Percentiles rank a stretch among this genome's conserved stretches.
phyloP scores from a whole-genome alignment of 2,329 filamentous ascomycete genomes.

The Stachybotrys chartarum region DNA sequence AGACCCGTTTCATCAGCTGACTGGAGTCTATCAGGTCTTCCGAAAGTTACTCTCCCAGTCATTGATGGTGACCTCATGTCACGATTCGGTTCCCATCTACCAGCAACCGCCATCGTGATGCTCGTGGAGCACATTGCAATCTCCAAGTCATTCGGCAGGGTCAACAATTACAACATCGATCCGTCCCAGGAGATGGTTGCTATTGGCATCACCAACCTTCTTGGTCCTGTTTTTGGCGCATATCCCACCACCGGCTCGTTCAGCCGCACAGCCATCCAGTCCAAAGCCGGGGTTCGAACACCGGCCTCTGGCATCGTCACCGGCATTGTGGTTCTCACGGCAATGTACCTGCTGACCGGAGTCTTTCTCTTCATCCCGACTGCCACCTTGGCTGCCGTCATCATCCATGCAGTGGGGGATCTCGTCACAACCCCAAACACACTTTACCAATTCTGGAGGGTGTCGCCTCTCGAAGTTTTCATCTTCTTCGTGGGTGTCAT shows the following conservation, averaged over 20 bases:
- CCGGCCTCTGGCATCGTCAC: conserved; percentile 88
- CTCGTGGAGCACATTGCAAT: conserved; percentile 97
- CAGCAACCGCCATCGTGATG: conserved; percentile 85
- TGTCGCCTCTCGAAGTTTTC: conserved; percentile 81
- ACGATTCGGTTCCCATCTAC: conserved; percentile 64
- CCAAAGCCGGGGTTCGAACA: conserved; percentile 89
- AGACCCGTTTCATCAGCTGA: background rate
- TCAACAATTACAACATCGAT: conserved; percentile 95
- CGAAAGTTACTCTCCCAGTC: conserved; percentile 65
- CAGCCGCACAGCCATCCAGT: conserved; percentile 93
- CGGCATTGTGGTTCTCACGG: conserved; percentile 74
- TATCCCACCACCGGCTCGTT: conserved; percentile 95
- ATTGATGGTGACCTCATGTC: conserved; percentile 61
- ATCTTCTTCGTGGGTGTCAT: conserved; percentile 93
- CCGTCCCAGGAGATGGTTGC: conserved; percentile 94
- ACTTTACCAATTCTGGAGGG: conserved; percentile 90
- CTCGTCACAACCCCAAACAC: conserved; percentile 86
- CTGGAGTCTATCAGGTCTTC: conserved; percentile 51
- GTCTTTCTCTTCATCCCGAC: conserved; percentile 93
- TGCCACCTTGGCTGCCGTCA: conserved; percentile 75
- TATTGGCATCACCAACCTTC: conserved; percentile 82
- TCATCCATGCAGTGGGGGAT: conserved; percentile 93
- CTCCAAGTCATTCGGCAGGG: conserved; percentile 88
- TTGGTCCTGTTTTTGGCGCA: conserved; percentile 85
- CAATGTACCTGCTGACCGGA: conserved; percentile 79